Base-by-base conservation (phyloP, 495 filamentous ascomycete genomes). In the Staphylotrichum longicolle region DNA sequence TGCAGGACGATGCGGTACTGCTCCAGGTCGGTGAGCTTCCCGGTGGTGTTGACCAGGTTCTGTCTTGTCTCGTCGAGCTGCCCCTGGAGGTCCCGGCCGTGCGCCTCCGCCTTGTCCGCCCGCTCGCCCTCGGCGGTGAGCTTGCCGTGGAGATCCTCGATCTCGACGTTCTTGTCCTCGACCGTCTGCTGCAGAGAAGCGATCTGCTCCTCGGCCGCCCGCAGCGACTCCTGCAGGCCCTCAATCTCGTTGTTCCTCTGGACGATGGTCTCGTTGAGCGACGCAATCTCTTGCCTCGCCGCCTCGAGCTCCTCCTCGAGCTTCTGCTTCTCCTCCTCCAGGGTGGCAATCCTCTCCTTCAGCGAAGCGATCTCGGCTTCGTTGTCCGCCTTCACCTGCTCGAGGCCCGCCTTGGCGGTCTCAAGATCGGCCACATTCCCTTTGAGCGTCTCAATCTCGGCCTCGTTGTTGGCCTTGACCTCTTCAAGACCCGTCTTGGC, bases 1-100 rank as follows among this genome's bases (percentile, higher is more conserved):
- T 68, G 53, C 9, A 75, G 64, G 39, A 60, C 48, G 40, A 73
- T 63, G 30, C 69, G 66, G 56, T 70, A 73, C 41, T 68, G 66
- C 51, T 69, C 66, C 30, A 75, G 69, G 5, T 70, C 63, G n/a
- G 39, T 50, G 15, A 73, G 68, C 48, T 63, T 67, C 11, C 50
- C 58, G 15, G 47, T 62, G 12, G 66, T 73, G 14, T 57, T 27
- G 2, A 61, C 39, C 5, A 75, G 63, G 35, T 57, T 66, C 9
- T 59, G 61, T 8, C 67, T 53, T 0, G 72, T 69, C 2, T 75
- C 69, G 50, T 69, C 57, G 10, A 75, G 69, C 3, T 60, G 58
- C 10, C 39, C 30, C 45, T 72, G 67, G 11, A 75, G 67, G n/a
- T 72, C 67, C 4, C 68, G 62, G 35, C 63, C 64, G 7, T 68